Percentiles rank a stretch among this genome's conserved stretches.
phyloP scores from a whole-genome alignment of 306 rosid species.

The Parietaria judaica region DNA sequence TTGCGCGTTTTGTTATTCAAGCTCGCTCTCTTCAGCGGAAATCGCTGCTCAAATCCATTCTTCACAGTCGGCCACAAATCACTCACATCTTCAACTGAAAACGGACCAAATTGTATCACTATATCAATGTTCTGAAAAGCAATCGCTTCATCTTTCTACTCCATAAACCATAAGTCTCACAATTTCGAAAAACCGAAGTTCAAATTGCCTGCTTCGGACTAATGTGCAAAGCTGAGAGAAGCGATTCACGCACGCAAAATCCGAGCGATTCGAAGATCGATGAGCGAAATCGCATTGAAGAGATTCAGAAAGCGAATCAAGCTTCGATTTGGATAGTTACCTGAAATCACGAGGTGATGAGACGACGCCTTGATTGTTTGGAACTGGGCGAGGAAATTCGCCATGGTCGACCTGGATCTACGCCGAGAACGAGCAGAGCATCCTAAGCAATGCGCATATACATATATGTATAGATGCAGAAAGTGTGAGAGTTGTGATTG shows the following conservation, averaged over 20 bases:
- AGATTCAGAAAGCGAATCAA: conserved; percentile 11
- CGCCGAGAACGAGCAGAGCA: conserved; percentile 8
- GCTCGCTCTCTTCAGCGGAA: conserved; percentile 70
- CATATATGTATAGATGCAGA: too few relatives aligned
- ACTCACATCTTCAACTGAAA: conserved; percentile 96
- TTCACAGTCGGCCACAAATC: conserved; percentile 93
- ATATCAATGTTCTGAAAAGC: too few relatives aligned
- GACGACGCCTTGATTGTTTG: conserved; percentile 75
- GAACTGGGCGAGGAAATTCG: conserved; percentile 94
- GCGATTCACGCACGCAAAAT: not conserved
- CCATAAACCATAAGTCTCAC: too few relatives aligned
- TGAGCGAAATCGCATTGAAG: conserved; percentile 15
- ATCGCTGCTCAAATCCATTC: conserved; percentile 65
- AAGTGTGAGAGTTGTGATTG: too few relatives aligned
- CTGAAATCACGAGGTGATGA: conserved; percentile 89
- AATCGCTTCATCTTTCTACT: too few relatives aligned
- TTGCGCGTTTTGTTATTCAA: conserved; percentile 95
- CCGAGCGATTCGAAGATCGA: conserved; percentile 22
- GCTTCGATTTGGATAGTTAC: conserved; percentile 22
- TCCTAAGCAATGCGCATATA: not conserved
- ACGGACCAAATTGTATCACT: not conserved
- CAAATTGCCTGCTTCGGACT: not conserved
- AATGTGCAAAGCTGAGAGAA: not conserved
- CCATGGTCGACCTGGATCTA: conserved; percentile 61
- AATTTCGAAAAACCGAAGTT: not conserved